Conservation (phyloP, 129 eudicot genomes). For the Scalesia atractyloides region DNA sequence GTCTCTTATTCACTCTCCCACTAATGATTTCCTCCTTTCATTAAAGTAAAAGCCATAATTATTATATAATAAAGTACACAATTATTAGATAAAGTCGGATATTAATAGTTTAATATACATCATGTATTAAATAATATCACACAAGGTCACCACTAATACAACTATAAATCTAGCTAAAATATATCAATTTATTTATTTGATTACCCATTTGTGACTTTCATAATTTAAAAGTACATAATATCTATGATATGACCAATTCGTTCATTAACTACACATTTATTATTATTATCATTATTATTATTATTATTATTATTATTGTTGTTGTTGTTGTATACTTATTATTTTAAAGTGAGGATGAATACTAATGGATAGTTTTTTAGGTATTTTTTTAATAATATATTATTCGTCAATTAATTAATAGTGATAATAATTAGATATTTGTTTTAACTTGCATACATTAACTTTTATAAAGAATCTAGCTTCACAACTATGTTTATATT, state of each 20-base stretch:
- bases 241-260: background rate
- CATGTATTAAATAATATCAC: background rate
- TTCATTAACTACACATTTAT: background rate
- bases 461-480: too few species aligned
- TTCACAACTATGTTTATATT: too few species aligned
- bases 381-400: too few species aligned
- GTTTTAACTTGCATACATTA: too few species aligned
- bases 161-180: background rate
- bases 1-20: constrained; percentile 25
- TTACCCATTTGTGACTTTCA: background rate
- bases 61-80: constrained; percentile 4
- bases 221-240: background rate
- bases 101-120: background rate
- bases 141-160: background rate
- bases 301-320: background rate
- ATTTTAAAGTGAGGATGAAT: too few species aligned
- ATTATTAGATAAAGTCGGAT: background rate
- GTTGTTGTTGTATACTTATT: too few species aligned
- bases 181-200: background rate
- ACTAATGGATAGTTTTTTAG: too few species aligned
- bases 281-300: too few species aligned
- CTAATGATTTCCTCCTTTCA: constrained; percentile 9
- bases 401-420: too few species aligned
- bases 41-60: constrained; percentile 17
- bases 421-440: too few species aligned